Evolutionary conservation across 2,329 filamentous ascomycete species (phyloP).

Genomic region (Blastomyces emzantsi): DNA sequence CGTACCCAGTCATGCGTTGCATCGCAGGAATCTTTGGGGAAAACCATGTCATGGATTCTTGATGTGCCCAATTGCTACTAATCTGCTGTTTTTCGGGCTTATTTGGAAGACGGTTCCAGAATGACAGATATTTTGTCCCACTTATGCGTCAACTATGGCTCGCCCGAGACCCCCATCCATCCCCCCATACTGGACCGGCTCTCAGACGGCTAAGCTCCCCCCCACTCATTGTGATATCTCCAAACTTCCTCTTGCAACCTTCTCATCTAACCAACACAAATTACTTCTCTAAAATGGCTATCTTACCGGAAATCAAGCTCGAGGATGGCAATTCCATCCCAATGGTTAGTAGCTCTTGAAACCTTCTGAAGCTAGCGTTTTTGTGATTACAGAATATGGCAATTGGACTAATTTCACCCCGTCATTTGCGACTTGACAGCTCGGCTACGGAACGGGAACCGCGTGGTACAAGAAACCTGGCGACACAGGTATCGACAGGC

Average conservation of each 20-base stretch:
- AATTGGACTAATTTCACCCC: constrained; percentile 1
- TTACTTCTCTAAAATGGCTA: constrained; percentile 10
- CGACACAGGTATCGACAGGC: constrained; percentile 43
- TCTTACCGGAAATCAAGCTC: constrained; percentile 42
- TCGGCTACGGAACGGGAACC: constrained; percentile 56
- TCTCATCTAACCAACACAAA: background rate
- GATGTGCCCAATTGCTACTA: background rate
- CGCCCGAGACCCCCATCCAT: no score
- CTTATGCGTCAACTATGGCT: background rate
- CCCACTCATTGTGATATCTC: background rate
- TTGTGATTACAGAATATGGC: background rate
- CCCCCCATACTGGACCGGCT: no score
- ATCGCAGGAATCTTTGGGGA: background rate
- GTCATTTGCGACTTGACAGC: constrained; percentile 25
- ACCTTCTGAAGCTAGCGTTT: background rate
- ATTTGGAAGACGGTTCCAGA: background rate
- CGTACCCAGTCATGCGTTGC: background rate
- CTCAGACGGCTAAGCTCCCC: no score
- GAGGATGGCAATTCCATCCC: constrained; percentile 50
- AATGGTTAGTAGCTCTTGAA: constrained; percentile 15
- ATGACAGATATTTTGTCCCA: background rate
- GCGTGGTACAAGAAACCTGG: constrained; percentile 52
- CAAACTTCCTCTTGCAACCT: background rate
- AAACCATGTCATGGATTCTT: background rate
- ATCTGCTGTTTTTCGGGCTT: background rate